Conservation (phyloP, 495 filamentous ascomycete genomes). For the Podospora anserina region DNA sequence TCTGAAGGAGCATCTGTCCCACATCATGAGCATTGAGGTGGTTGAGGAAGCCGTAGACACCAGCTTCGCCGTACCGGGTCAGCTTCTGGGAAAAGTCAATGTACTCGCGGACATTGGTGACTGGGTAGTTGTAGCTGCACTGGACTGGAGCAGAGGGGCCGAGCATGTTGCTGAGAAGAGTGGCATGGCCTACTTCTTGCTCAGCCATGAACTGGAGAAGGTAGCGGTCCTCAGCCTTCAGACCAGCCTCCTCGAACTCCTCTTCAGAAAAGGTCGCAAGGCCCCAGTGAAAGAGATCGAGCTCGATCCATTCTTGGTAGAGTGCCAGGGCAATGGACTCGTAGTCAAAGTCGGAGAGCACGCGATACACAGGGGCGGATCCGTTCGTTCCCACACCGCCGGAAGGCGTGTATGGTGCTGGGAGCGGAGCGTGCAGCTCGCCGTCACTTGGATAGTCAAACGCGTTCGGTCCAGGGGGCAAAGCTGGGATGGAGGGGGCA, state of each 20-base stretch:
- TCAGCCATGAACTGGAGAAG: conserved; percentile 82
- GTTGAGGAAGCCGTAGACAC: conserved; percentile 79
- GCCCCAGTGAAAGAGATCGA: conserved; percentile 82
- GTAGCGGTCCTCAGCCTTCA: conserved; percentile 64
- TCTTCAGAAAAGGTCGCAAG: conserved; percentile 64
- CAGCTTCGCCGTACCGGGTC: conserved; percentile 77
- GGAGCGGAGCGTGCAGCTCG: conserved; percentile 58
- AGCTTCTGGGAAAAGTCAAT: conserved; percentile 85
- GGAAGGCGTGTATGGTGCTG: conserved; percentile 68
- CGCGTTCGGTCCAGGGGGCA: conserved; percentile 48
- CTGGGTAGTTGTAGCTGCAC: conserved; percentile 83
- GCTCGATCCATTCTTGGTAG: conserved; percentile 84
- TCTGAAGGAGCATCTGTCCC: conserved; percentile 67
- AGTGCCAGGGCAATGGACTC: conserved; percentile 66
- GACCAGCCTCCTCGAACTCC: conserved; percentile 66
- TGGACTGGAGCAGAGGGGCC: conserved; percentile 68
- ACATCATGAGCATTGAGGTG: conserved; percentile 77
- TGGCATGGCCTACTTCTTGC: conserved; percentile 80
- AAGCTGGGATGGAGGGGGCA: conserved; percentile 47
- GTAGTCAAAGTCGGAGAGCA: conserved; percentile 71
- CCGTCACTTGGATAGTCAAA: conserved; percentile 68
- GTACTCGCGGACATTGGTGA: conserved; percentile 70
- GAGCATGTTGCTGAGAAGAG: conserved; percentile 76
- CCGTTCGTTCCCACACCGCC: conserved; percentile 83
- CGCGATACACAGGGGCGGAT: conserved; percentile 65